Evolutionary conservation across 441 rosid genomes (phyloP), one percentile per base, ranked within the genome.

Genomic region (Cnidoscolus chayamansa): DNA sequence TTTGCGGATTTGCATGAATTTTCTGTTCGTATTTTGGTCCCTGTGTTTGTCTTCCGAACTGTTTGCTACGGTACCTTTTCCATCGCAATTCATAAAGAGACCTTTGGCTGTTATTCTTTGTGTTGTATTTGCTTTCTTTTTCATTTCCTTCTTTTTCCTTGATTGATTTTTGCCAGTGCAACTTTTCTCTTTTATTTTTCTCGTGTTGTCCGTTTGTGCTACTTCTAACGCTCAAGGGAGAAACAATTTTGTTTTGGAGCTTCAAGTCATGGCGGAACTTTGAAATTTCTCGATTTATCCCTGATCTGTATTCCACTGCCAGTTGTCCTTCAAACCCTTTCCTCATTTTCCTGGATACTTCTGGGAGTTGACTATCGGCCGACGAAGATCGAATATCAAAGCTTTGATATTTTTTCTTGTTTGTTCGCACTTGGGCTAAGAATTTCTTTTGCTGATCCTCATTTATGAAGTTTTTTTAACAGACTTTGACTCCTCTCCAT

Each of bases 311-410:
- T 11, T 25, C 1, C 19, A 0, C 19, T 45, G 13, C 20, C 40
- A 45, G 12, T 65, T 65, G 0, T 65, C 30, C 69, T 59, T 68
- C 30, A 48, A 10, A 19, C 11, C 31, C 12, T 40, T 47, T 70
- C 30, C 32, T 70, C 53, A 31, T 7, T 64, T 77, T 68, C 76
- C 56, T n/a, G 59, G 70, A 50, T 72, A 76, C 0, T 73, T 84
- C 63, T 51, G 15, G 54, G 35, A 45, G 75, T 63, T 76, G 80
- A 80, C 82, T 54, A 11, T 48, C 43, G 64, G 71, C 65, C 19
- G 64, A 70, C 31, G 31, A 20, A 49, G 72, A 68, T 16, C 56
- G 58, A 30, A 40, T 40, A 40, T 40, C 45, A 40, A 40, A 65
- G 67, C 55, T 31, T 16, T 45, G 40, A 31, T 67, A 53, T 51